Evolutionary conservation across 139 green algal genomes (phyloP), one percentile per base, ranked within the genome.

Genomic region (Micractinium sp.): DNA sequence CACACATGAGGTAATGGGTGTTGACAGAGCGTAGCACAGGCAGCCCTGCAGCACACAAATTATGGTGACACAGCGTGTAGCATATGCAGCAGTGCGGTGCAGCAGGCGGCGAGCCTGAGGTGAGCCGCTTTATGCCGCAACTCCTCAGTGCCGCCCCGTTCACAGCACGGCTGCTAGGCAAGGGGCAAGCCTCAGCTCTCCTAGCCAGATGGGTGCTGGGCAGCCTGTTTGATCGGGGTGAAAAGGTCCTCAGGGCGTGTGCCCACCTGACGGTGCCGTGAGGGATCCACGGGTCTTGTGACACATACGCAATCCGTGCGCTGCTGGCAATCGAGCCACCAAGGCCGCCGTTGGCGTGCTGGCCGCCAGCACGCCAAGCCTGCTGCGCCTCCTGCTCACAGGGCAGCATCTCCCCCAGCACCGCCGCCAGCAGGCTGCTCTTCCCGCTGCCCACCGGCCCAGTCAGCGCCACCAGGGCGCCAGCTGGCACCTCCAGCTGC

Each of bases 381-480:
- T 84, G 78, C 77, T 27, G 23, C 27, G 3, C 39, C 56, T 29
- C 29, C 9, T 36, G 41, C 23, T 56, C 7, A 25, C 36, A 53
- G n/a, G 71, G 71, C 19, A 82, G 78, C 84, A 97, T 86, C 89
- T 98, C 95, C 0, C 95, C 96, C 23, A 96, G 87, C 20, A 97
- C 66, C 25, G 95, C 96, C 18, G 89, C 74, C 73, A 98, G 91
- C 73, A 98, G 92, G 25, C 90, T 91, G 74, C 84, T 94, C 90
- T 98, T 98, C 36, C 96, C 96, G 41, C 91, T 84, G 47, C 96
- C 96, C 31, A 97, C 93, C 18, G 93, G 89, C 16, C 95, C 96
- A 3, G 92, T 92, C 2, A 98, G 39, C 12, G 93, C 95, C 2
- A 92, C 95, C 35, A 97, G 93, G 20, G 61, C n/a, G n/a, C 93